Base-by-base conservation (phyloP, 371 early-diverging fungal genomes). In the Mucor mucedo region DNA sequence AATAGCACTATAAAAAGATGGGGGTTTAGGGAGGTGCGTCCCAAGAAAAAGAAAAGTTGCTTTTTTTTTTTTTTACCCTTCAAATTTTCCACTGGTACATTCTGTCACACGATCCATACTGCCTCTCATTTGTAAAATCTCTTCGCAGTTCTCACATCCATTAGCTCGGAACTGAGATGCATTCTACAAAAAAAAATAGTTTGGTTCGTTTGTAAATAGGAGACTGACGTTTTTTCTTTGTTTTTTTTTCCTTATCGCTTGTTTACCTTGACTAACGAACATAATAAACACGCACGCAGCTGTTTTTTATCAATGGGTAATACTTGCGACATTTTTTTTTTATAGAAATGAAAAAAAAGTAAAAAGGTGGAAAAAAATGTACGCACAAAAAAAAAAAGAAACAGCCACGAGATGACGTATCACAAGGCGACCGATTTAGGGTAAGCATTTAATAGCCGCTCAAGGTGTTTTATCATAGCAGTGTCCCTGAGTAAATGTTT, bases 141-240 rank as follows among this genome's bases (percentile, higher is more conserved):
- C 87, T 68, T 95, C 95, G 78, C 97, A 96, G 72, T 98, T 96
- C 53, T 95, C 95, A 79, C 98, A 95, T 38, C 98, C 98, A 56
- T 80, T 75, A 42, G 77, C 73, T 63, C 87, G 76, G 75, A 98
- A 98, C 66, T 91, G 92, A 5, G 84, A 79, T 44, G 83, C 78
- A 70, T 90, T 91, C 87, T 88, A 62, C 8, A 41, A 44, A 52
- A 40, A 54, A n/a, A 42, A 55, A 30, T 53, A 39, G 54, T 7
- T 35, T 45, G 52, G 64, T 55, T 49, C 32, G 54, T 30, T 55
- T 56, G 50, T 28, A 52, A 41, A 53, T 48, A 52, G 14, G 40
- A 4, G 3, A 16, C 35, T 16, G 30, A n/a, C 27, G 9, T 48
- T 2, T 63, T 39, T 13, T 21, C 21, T 47, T 47, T 47, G 16